Evolutionary conservation across 2,329 filamentous ascomycete genomes (phyloP).

Genomic region (Colletotrichum phormii): DNA sequence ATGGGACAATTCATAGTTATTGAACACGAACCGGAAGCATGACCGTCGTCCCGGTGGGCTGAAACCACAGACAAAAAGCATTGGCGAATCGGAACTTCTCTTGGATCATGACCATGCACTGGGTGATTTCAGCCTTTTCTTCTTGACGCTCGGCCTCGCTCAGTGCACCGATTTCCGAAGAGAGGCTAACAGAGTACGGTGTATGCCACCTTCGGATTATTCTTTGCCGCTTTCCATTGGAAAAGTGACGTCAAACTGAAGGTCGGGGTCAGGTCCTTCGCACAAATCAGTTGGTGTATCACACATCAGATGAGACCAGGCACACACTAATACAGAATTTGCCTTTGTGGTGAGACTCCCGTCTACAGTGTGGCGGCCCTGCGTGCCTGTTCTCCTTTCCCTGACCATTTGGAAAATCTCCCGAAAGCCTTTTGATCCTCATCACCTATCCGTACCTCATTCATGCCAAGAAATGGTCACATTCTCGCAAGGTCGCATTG

Average conservation of each 20-base stretch:
- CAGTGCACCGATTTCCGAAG: background rate
- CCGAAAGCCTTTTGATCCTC: background rate
- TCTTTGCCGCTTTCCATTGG: background rate
- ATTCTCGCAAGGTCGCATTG: background rate
- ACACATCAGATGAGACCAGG: slow-evolving; percentile 32
- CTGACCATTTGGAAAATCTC: background rate
- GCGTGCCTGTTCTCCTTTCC: background rate
- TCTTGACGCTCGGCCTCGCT: background rate
- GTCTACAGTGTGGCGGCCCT: background rate
- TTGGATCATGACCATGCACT: background rate
- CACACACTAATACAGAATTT: slow-evolving; percentile 3
- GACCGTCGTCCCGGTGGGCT: background rate
- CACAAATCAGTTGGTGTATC: slow-evolving; percentile 17
- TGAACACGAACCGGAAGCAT: background rate
- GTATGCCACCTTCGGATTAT: background rate
- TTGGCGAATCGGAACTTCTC: slow-evolving; percentile 24
- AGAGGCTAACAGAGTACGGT: too few relatives aligned
- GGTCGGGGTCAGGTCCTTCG: background rate
- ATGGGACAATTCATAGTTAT: background rate
- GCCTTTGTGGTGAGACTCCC: background rate
- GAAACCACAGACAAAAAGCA: background rate
- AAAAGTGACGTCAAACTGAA: slow-evolving; percentile 13
- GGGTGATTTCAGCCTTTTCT: background rate
- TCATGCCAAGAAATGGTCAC: background rate
- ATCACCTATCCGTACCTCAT: background rate